Evolutionary conservation across 2,329 filamentous ascomycete species (phyloP), one percentile per base, ranked within the genome.

Genomic region (Aspergillus unguis): DNA sequence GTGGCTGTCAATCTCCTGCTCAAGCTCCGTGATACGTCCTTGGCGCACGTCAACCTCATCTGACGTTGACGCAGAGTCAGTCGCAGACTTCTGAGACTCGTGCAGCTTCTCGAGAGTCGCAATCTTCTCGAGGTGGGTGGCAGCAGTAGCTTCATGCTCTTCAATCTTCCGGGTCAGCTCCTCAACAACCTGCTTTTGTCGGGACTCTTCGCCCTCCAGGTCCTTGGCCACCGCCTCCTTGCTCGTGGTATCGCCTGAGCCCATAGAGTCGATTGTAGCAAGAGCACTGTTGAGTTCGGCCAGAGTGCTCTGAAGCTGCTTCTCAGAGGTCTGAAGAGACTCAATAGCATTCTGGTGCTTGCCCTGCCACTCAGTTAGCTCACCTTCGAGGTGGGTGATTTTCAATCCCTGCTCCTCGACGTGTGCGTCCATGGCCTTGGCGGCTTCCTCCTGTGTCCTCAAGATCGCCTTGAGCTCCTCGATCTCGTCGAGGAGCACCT

Each of bases 141-240:
- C 80, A 62, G 95, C 86, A 35, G 88, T 82, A 3, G 80, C 75
- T 73, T 88, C 92, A 73, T 95, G 91, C 65, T 90, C 85, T 47
- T 92, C 85, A 48, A 96, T 86, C 66, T 95, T 86, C 54, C 74
- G 79, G 57, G 88, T 87, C 38, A 96, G 73, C 41, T 77, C 77
- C 33, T 77, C 74, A 32, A 88, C 74, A 44, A 85, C 73, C 33
- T 81, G 77, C 53, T 85, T 75, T 55, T 89, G 84, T 65, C 81
- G 79, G 37, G 71, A 70, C 33, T 80, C 74, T 54, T 83, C 80
- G 50, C 70, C 72, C 29, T 79, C 73, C 26, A 81, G 69, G 10
- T 76, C 71, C 47, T 75, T 73, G 8, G 77, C 74, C 23, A 76
- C 54, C 6, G 62, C 64, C 17, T 69, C 71, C 54, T 66, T 71